phyloP scores from a whole-genome alignment of 1,284 basidiomycete species.

The Spongiforma sp. region DNA sequence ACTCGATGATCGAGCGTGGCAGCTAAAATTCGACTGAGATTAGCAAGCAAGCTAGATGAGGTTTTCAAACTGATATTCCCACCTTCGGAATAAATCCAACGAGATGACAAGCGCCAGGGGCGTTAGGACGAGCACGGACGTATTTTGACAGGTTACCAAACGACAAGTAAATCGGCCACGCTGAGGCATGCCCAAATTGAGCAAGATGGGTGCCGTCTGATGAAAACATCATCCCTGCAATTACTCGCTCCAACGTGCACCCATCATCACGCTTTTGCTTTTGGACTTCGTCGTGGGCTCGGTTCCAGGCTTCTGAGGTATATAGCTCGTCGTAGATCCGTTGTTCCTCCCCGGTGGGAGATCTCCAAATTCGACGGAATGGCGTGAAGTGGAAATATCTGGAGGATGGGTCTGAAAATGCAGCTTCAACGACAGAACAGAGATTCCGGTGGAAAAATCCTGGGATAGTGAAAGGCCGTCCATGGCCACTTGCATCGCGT shows the following conservation, averaged over 20 bases:
- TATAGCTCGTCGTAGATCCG: conserved; percentile 1
- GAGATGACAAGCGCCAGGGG: too few species aligned
- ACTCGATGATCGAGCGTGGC: too few species aligned
- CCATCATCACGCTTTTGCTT: background rate
- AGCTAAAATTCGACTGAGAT: too few species aligned
- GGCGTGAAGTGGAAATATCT: background rate
- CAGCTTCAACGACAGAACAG: background rate
- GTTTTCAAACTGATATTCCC: too few species aligned
- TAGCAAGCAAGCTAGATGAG: too few species aligned
- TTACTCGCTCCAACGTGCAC: background rate
- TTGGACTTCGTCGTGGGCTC: background rate
- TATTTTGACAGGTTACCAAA: conserved; percentile 2
- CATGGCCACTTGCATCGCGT: background rate
- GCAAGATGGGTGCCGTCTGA: background rate
- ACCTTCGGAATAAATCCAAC: too few species aligned
- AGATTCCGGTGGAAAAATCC: background rate
- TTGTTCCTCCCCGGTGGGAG: background rate
- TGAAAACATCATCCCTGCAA: background rate
- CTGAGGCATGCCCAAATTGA: background rate
- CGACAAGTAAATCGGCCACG: background rate
- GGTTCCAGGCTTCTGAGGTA: background rate
- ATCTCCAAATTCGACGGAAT: background rate
- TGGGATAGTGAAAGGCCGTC: background rate
- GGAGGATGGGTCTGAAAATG: background rate
- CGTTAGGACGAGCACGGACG: background rate